Conservation (phyloP, 2,329 filamentous ascomycete species). For the Elsinoe australis region DNA sequence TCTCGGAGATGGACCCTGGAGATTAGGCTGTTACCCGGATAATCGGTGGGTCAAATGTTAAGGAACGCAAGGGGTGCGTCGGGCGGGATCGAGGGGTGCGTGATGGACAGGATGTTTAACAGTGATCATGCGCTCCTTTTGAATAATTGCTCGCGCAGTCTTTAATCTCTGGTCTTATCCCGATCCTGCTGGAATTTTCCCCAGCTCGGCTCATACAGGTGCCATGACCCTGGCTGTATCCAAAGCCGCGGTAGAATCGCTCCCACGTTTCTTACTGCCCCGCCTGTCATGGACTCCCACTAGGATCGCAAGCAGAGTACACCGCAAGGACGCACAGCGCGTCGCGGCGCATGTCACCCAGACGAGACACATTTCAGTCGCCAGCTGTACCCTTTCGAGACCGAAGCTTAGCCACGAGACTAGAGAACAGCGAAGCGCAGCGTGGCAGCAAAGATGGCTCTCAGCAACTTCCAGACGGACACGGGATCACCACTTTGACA, state of each 20-base stretch:
- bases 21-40: neutral
- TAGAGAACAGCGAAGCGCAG: neutral
- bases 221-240: neutral
- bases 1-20: neutral
- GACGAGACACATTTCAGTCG: conserved; percentile 11
- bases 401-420: neutral
- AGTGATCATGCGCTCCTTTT: neutral
- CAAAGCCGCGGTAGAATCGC: conserved; percentile 22
- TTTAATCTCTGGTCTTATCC: no score
- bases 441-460: conserved; percentile 42
- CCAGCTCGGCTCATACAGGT: no score
- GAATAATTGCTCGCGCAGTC: no score
- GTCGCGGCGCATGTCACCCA: conserved; percentile 6
- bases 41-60: neutral
- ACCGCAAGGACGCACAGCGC: conserved; percentile 15
- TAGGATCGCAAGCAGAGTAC: conserved; percentile 17
- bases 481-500: conserved; percentile 94
- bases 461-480: conserved; percentile 55
- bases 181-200: no score
- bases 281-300: conserved; percentile 29
- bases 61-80: neutral
- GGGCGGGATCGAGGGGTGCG: neutral
- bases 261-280: conserved; percentile 35
- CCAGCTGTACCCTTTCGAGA: conserved; percentile 2
- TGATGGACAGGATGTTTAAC: conserved; percentile 1